Evolutionary conservation across 139 green algal genomes (phyloP), one percentile per base, ranked within the genome.

Genomic region (Dunaliella primolecta): DNA sequence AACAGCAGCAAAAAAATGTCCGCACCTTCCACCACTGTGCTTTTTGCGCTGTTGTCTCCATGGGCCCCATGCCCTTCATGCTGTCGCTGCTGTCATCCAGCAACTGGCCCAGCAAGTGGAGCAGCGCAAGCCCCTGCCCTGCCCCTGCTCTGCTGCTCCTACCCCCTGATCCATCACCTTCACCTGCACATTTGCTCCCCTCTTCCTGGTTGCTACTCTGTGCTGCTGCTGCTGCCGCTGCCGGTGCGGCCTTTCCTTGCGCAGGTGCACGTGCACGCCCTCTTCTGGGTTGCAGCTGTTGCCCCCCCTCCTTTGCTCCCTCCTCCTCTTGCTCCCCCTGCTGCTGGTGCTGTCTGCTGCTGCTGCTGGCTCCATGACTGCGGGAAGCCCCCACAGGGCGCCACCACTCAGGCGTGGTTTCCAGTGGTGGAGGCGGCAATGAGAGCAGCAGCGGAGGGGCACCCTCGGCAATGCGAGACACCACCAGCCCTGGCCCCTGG

Each of bases 41-140:
- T 64, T 90, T 89, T 25, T 78, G 71, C 23, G 56, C 80, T 75
- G 89, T 83, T 24, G 74, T 82, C 32, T 46, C 81, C 3, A 87
- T 70, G 0, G 82, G 84, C 46, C 36, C 70, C 83, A 88, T 38
- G 56, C 85, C 84, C 2, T 83, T 77, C 92, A 95, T 95, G 89
- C 91, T 95, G 82, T 81, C 84, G 21, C 64, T 72, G 85, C 91
- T 94, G 75, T 92, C 90, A 23, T 88, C 86, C 71, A 95, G 84
- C 82, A 95, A 88, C 79, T 90, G 86, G 0, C 80, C 81, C 46
- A 90, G 34, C 70, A 85, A 81, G 74, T 20, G 32, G 30, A 46
- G 35, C 32, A 89, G 70, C 1, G 72, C 20, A 33, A 23, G 25
- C 34, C 46, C 83, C 75, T 57, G n/a, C 46, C 46, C 46, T 64